A percentile compares a stretch with the other conserved stretches of the same genome.
Evolutionary conservation across 83 land plant genomes (phyloP).

Genomic region (Thuja plicata): DNA sequence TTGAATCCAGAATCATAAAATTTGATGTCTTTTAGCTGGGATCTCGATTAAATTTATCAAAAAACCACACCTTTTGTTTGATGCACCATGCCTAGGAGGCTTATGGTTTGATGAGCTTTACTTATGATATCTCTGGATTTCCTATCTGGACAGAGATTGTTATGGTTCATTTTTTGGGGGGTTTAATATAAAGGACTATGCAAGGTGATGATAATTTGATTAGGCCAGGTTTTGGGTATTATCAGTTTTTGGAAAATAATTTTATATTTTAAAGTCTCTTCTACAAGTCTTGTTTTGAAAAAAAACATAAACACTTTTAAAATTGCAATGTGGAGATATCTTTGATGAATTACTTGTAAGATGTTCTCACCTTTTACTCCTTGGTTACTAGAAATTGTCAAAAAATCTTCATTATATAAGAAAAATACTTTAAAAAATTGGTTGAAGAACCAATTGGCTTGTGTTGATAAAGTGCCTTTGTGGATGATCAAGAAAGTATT

Average conservation of each 20-base stretch:
- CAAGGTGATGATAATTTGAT: neutral
- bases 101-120: neutral
- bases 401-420: neutral
- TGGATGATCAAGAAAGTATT: no score
- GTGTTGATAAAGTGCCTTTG: neutral
- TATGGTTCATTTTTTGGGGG: neutral
- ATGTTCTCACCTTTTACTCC: neutral
- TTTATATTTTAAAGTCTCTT: no score
- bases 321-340: neutral
- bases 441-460: neutral
- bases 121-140: neutral
- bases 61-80: neutral
- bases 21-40: neutral
- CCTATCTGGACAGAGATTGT: neutral
- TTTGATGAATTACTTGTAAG: neutral
- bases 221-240: neutral
- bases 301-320: neutral
- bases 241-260: neutral
- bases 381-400: neutral
- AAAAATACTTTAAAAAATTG: no score
- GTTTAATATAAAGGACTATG: no score
- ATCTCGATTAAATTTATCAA: neutral
- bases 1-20: no score
- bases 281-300: neutral
- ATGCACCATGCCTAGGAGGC: neutral